Base-by-base conservation (phyloP, 1,284 basidiomycete genomes). In the Volvariella volvacea region DNA sequence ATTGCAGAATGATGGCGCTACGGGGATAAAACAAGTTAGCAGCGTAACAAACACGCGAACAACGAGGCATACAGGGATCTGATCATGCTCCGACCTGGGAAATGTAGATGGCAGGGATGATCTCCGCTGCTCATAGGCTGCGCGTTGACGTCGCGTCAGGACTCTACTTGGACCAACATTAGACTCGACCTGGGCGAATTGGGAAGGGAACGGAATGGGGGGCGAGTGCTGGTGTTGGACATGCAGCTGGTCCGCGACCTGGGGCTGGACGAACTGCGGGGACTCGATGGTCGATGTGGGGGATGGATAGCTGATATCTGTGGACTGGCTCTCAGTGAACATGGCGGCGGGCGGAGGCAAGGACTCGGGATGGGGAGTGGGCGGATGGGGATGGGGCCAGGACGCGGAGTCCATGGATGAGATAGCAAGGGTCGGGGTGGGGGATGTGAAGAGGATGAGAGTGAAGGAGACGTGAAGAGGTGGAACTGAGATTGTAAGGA, bases 121-220 rank as follows among this genome's bases (percentile, higher is more conserved):
- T 28, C 55, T 51, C 43, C 64, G 56, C 36, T 45, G 52, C 48
- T 68, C 62, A 48, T 64, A 58, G 32, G 63, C 55, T 45, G 65
- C 67, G 62, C 65, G 67, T 59, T 67, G 72, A 38, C 74, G 65
- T 43, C 76, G 71, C 36, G 71, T 69, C 33, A 67, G 54, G 43
- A 69, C 62, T 50, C 78, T 71, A 51, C 62, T 64, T 33, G 81
- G 80, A 0, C 80, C 80, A 49, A 77, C 70, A 60, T 66, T 77
- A 30, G 74, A 63, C 15, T 74, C 65, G 39, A 78, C 62, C 60
- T 75, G 76, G 30, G 61, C 50, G 43, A 61, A 57, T 10, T 53
- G 43, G 42, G 52, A 43, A 43, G 52, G 43, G 14, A 48, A 41
- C 36, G 38, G 41, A 42, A 37, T 51, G 41, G 45, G 30, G 31